These are phyloP conservation scores for Termitomyces sp. DNA, from an alignment of 768 basidiomycete genomes.

Conservation along the genomic window DNA sequence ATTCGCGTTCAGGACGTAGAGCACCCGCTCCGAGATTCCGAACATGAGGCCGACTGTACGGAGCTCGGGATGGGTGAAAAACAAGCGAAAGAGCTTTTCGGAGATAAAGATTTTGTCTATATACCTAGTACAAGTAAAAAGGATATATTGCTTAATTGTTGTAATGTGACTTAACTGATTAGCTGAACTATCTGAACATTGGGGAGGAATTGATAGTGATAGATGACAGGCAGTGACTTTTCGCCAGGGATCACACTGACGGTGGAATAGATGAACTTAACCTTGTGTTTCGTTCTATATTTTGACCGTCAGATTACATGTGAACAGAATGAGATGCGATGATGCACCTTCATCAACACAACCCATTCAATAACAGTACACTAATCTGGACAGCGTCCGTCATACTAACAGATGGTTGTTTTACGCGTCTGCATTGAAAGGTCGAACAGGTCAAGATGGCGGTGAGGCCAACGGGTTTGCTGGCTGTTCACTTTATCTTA, in stretches of 20 bases:
- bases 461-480: not conserved
- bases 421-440: not conserved
- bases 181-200: not conserved
- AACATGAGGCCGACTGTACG: not conserved
- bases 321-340: not conserved
- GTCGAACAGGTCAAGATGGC: not conserved
- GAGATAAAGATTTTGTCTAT: not conserved
- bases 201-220: not conserved
- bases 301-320: not conserved
- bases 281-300: not conserved
- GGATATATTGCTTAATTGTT: slow-evolving; percentile 2
- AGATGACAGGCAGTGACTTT: not conserved
- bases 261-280: not conserved
- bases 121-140: not conserved
- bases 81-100: not conserved
- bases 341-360: not conserved
- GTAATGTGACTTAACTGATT: not conserved
- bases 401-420: not conserved
- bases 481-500: not conserved
- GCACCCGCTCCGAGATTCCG: not conserved
- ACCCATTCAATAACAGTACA: not conserved
- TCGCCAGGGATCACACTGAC: not conserved
- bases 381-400: not conserved
- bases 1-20: not conserved
- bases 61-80: not conserved